Evolutionary conservation across 2,329 filamentous ascomycete genomes (phyloP), one percentile per base, ranked within the genome.

Genomic region (Elsinoe batatas): DNA sequence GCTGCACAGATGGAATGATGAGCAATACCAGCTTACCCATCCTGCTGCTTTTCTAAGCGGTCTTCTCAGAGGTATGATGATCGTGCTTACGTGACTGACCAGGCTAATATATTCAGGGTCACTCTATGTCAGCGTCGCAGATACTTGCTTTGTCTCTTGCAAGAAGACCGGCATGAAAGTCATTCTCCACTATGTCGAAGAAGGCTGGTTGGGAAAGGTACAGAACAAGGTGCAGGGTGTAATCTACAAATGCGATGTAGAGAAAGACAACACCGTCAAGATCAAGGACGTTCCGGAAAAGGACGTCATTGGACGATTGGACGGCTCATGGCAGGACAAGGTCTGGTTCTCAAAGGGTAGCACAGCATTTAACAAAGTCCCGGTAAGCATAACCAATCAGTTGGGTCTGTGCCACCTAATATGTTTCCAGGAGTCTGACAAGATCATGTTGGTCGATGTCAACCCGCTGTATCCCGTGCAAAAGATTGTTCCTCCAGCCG

Each of bases 21-120:
- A 98, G 73, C 87, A 91, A 59, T 98, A 98, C 70, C 90, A 95
- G 67, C 80, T 98, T 59, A 95, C 87, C 4, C 93, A 98, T 71
- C 93, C 93, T 3, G 84, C 88, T n/a, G 93, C 93, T 5, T 88
- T 95, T 66, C 77, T 98, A 1, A 90, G 91, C 26, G 93, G 93
- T 15, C 76, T 98, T 54, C 73, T 98, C 44, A 80, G 91, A 61
- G 93, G 72, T 73, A 61, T 12, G 44, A 7, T 17, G 6, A 13
- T 22, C n/a, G 22, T 17, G 4, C 22, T 11, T 22, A 2, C 4
- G 11, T 15, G 22, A 12, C 3, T 53, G 15, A 6, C 15, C 33
- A 3, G 64, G 54, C 26, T 11, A 6, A 57, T 3, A 17, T 13
- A 8, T 8, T 13, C 56, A 73, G 71, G 93, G 20, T 84, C 87